A percentile compares a stretch with the other conserved stretches of the same genome.
Conservation (phyloP, 1,284 basidiomycete genomes). For the Pterulicium gracile region DNA sequence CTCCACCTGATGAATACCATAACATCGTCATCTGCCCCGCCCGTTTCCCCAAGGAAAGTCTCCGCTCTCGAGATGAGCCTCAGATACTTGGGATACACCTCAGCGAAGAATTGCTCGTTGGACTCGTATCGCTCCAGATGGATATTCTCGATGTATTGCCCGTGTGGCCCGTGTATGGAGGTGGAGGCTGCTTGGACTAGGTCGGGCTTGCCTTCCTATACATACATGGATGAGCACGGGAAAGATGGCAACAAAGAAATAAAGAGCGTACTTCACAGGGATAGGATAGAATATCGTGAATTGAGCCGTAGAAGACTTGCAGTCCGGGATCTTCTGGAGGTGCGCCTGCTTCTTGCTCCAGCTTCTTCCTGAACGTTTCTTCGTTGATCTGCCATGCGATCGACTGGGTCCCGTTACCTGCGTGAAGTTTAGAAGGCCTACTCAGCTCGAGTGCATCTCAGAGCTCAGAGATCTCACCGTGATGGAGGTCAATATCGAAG, state of each 20-base stretch:
- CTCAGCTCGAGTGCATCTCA: not conserved
- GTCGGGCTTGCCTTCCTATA: conserved; percentile 68
- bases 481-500: conserved; percentile 92
- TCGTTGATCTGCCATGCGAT: conserved; percentile 90
- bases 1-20: conserved; percentile 80
- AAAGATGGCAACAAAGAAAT: not conserved
- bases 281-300: conserved; percentile 88
- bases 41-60: conserved; percentile 62
- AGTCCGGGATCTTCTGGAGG: conserved; percentile 36
- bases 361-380: conserved; percentile 61
- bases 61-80: conserved; percentile 62
- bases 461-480: conserved; percentile 53
- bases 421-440: conserved; percentile 5
- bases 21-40: conserved; percentile 57
- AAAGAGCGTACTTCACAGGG: conserved; percentile 70
- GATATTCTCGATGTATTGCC: conserved; percentile 87
- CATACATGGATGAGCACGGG: not conserved
- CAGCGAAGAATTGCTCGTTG: conserved; percentile 69
- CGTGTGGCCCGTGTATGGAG: conserved; percentile 73
- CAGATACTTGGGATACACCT: conserved; percentile 66
- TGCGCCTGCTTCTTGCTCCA: conserved; percentile 37
- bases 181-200: conserved; percentile 81
- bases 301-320: conserved; percentile 77
- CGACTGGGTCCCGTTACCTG: conserved; percentile 90
- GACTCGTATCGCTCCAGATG: conserved; percentile 74